phyloP scores from a whole-genome alignment of 306 rosid species.

The Bauhinia variegata region DNA sequence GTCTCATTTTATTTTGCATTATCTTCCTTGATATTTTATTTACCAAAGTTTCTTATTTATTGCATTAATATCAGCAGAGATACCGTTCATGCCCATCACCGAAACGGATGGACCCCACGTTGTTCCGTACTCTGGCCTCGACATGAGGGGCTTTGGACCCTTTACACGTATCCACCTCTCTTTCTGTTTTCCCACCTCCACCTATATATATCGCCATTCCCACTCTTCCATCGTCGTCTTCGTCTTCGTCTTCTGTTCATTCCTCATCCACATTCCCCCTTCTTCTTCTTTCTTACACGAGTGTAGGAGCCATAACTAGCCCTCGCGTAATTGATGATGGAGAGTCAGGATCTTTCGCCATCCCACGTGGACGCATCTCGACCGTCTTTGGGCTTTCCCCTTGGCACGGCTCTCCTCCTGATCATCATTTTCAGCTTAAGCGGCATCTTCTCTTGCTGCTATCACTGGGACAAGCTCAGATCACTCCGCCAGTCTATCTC shows the following conservation, averaged over 20 bases:
- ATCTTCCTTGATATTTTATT: too few species aligned
- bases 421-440: conserved; percentile 85
- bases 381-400: conserved; percentile 90
- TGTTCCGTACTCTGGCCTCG: conserved; percentile 61
- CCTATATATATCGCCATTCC: conserved; percentile 4
- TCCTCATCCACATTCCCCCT: neutral
- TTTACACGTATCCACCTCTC: conserved; percentile 33
- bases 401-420: conserved; percentile 88
- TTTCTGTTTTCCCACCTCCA: neutral
- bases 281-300: conserved; percentile 43
- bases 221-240: too few species aligned
- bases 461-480: conserved; percentile 94
- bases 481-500: conserved; percentile 63
- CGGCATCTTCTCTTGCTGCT: conserved; percentile 95
- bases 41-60: too few species aligned
- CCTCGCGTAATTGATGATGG: conserved; percentile 51
- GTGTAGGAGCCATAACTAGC: conserved; percentile 32
- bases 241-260: neutral
- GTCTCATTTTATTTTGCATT: too few species aligned
- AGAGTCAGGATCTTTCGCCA: conserved; percentile 67
- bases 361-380: conserved; percentile 72
- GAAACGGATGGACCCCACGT: conserved; percentile 33
- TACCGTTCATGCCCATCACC: too few species aligned
- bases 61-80: too few species aligned
- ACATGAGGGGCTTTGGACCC: too few species aligned